phyloP scores from a whole-genome alignment of 1,284 basidiomycete genomes.

The Rhodotorula sp. region DNA sequence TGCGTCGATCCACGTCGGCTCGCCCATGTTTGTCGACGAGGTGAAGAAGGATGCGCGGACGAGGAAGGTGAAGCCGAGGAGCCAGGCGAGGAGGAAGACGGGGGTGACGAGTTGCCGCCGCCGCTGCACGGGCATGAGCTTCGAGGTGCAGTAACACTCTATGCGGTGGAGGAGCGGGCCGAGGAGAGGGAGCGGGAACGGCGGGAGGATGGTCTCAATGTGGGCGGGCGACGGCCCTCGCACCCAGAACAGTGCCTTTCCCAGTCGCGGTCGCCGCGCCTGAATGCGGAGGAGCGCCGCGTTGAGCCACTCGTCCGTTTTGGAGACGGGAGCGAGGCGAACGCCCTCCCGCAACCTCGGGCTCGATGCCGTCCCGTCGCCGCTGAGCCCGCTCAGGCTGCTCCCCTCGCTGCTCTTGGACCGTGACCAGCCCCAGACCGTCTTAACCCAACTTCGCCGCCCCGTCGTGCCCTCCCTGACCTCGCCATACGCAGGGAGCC shows the following conservation, averaged over 20 bases:
- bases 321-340: slow-evolving; percentile 11
- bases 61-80: slow-evolving; percentile 71
- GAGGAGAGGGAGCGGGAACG: slow-evolving; percentile 19
- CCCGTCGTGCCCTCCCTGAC: not conserved
- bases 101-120: slow-evolving; percentile 28
- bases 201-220: slow-evolving; percentile 25
- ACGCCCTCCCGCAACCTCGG: slow-evolving; percentile 3
- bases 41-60: slow-evolving; percentile 68
- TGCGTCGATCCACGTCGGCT: slow-evolving; percentile 41
- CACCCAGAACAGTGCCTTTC: slow-evolving; percentile 15
- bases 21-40: slow-evolving; percentile 55
- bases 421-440: not conserved
- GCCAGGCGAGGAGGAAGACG: slow-evolving; percentile 64
- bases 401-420: not conserved
- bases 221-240: slow-evolving; percentile 30
- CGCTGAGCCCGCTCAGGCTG: not conserved
- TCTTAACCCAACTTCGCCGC: not conserved
- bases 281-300: not conserved
- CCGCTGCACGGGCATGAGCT: slow-evolving; percentile 12
- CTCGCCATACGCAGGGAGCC: not conserved
- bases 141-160: slow-evolving; percentile 11
- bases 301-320: slow-evolving; percentile 15
- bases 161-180: slow-evolving; percentile 15
- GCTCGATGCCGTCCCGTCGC: not conserved
- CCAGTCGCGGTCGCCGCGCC: not conserved